Evolutionary conservation across 2,329 filamentous ascomycete genomes (phyloP), one percentile per base, ranked within the genome.

Genomic region (Fusarium scirpi): DNA sequence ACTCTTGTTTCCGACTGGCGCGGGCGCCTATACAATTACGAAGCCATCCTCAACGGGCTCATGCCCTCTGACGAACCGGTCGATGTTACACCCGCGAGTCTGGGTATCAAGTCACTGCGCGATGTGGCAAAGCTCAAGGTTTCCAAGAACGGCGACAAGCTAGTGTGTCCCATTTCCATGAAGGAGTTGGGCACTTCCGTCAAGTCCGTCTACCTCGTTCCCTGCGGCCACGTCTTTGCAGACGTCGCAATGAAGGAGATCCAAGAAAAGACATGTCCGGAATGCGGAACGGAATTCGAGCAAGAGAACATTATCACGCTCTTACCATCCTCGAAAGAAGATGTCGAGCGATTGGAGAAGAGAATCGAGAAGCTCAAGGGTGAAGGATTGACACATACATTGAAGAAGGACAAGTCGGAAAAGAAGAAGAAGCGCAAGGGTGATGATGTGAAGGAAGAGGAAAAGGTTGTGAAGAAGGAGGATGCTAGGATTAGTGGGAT

Each of bases 221-320:
- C 96, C 0, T 99, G 96, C 76, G 97, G 96, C 0, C 97, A 99
- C 83, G 94, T 93, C 1, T 98, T 98, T 80, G 91, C 93, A 1
- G 94, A 97, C 66, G 89, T 90, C 56, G 94, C 94, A 10, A 90
- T 98, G 71, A 92, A 91, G 72, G 92, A 96, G 80, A 89, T 97
- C n/a, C 78, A 83, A 5, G 91, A 92, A 69, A 83, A 85, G 29
- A 76, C 78, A 1, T 91, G 89, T 61, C 87, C 89, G 0, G 87
- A 95, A 81, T 99, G 96, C 80, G 93, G 91, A 71, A 89, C 90
- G 60, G 75, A 85, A 0, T 98, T 96, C 76, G 87, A 88, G 24
- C 80, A 86, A 25, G 89, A 92, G 30, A 93, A 98, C 73, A 83
- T 97, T 20, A 90, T 99, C n/a, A 84, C 92, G 0, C 93, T 99